Base-by-base conservation (phyloP, 2,329 filamentous ascomycete species). In the Atkinsonella hypoxylon region DNA sequence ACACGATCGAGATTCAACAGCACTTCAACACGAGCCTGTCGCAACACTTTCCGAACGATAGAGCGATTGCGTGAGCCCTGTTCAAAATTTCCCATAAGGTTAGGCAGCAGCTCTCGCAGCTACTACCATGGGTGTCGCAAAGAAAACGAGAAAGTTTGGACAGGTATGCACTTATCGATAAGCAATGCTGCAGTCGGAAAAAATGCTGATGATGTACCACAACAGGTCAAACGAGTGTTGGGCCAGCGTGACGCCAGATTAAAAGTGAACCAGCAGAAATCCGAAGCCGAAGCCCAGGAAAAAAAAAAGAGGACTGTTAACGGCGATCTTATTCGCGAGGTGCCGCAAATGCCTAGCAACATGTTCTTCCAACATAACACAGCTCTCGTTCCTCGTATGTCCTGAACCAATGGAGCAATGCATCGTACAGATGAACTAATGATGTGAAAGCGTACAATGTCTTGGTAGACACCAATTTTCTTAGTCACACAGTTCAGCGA, bases 351-450 rank as follows among this genome's bases (percentile, higher is more conserved):
- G 62, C 85, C 88, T 12, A 88, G 86, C 18, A 79, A 81, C 55
- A 81, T 95, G 69, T 95, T 94, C 79, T 94, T 94, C 70, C 79
- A 87, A 63, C 85, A 88, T 74, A 96, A 96, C 71, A 85, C 83
- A 49, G 85, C 87, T 49, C 80, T 96, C 43, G 82, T 87, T 11
- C 89, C 90, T 3, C 72, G 47, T 49, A 49, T 7, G 47, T 49
- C 34, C 32, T 15, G 10, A 26, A 10, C 10, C 6, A 15, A 9
- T n/a, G 20, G 20, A 18, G 40, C 18, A 15, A 42, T 17, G 12
- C 1, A 20, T 9, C 7, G 31, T 22, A 4, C 8, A 2, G 13
- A n/a, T 3, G 20, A 12, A 41, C 46, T 48, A 26, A 48, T n/a
- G 12, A 20, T 41, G 2, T n/a, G 3, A 26, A 44, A 44, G 47